A percentile compares a stretch with the other conserved stretches of the same genome.
phyloP scores from a whole-genome alignment of 768 basidiomycete genomes.

The Boletus tomentosulus region DNA sequence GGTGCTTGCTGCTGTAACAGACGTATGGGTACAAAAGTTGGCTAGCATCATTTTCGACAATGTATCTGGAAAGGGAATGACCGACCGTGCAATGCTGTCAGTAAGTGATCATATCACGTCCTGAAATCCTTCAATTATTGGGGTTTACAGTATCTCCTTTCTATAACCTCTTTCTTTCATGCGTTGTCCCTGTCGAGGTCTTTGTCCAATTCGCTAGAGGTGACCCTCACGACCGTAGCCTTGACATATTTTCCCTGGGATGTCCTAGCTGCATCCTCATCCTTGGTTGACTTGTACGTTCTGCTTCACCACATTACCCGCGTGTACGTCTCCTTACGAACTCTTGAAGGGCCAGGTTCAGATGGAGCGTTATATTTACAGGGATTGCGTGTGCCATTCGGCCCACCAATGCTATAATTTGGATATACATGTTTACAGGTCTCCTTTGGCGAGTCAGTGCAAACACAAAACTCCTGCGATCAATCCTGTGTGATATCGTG shows the following conservation, averaged over 20 bases:
- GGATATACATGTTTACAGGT: conserved; percentile 64
- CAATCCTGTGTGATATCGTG: conserved; percentile 37
- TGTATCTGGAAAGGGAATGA: conserved; percentile 34
- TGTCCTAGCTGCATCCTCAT: conserved; percentile 28
- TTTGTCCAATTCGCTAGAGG: conserved; percentile 90
- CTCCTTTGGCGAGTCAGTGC: conserved; percentile 52
- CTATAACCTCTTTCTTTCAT: conserved; percentile 85
- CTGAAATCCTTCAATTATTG: background rate
- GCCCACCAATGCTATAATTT: conserved; percentile 87
- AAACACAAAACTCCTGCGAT: conserved; percentile 28
- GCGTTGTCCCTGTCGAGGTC: conserved; percentile 80
- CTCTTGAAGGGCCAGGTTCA: conserved; percentile 32
- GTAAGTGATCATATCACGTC: conserved; percentile 44
- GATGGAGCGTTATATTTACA: conserved; percentile 50
- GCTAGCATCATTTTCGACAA: conserved; percentile 54
- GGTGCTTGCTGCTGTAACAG: conserved; percentile 71
- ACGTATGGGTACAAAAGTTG: conserved; percentile 67
- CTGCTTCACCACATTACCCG: background rate
- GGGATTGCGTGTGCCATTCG: conserved; percentile 77
- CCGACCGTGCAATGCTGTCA: conserved; percentile 41
- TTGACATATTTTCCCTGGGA: conserved; percentile 77
- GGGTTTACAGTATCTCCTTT: conserved; percentile 61
- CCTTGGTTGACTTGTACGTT: conserved; percentile 19
- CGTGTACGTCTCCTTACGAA: conserved; percentile 23
- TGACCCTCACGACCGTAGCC: conserved; percentile 76